Base-by-base conservation (phyloP, 2,329 filamentous ascomycete genomes). In the Aspergillus unguis region DNA sequence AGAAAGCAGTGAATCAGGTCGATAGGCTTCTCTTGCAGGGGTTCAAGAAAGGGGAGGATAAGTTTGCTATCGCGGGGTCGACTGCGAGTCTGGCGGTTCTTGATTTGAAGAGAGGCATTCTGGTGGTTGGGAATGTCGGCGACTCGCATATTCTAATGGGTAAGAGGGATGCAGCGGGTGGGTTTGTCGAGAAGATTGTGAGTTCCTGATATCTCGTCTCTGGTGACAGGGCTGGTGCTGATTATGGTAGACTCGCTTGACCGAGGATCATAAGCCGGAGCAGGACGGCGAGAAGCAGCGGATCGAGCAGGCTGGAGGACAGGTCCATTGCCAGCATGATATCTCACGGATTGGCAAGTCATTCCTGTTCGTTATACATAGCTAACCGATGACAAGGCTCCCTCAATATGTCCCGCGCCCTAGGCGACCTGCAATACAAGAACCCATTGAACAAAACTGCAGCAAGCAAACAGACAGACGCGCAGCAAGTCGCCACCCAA, bases 401-500 rank as follows among this genome's bases (percentile, higher is more conserved):
- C n/a, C 40, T 56, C 11, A 56, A 56, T 6, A 53, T 56, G 50
- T 56, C 54, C 27, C 54, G 54, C 6, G 54, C 54, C 2, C 32
- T 56, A 4, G 54, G 54, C 2, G 54, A 56, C 28, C 47, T 56
- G n/a, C 41, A 50, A 9, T 56, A 56, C 44, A 56, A 56, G 38
- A 40, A 37, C 1, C 54, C 50, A 1, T 40, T 56, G 2, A 50
- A 48, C 43, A 50, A 50, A n/a, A 27, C 43, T 31, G 11, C 35
- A 8, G 11, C 42, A 8, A 17, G 27, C 23, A 38, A 23, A 38
- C 36, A 23, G 36, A 38, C 33, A 44, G 25, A 28, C 6, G 11
- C 11, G 10, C 45, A 50, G 31, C 11, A 36, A 17, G 7, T 32
- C 5, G 28, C 46, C 3, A 23, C 29, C 7, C 7, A 49, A 26